A percentile compares a stretch with the other conserved stretches of the same genome.
These are phyloP conservation scores for Pyrenopolyporus hunteri DNA, from an alignment of 495 filamentous ascomycete genomes.

Conservation along the genomic window DNA sequence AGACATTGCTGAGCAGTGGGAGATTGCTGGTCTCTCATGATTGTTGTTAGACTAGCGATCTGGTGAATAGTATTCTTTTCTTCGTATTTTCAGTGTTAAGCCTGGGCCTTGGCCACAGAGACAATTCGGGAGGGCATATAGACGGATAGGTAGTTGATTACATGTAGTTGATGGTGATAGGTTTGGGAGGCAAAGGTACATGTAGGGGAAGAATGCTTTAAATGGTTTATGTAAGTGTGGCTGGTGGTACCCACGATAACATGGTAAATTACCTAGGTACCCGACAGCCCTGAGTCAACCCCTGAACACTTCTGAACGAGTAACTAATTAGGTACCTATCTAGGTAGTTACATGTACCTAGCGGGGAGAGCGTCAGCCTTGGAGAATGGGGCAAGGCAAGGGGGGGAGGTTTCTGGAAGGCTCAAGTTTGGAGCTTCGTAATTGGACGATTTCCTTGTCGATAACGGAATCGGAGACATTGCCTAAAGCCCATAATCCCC, in stretches of 20 bases:
- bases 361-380: background rate
- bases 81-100: too few relatives aligned
- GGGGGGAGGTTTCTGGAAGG: slow-evolving; percentile 15
- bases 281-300: too few relatives aligned
- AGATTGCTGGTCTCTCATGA: slow-evolving; percentile 17
- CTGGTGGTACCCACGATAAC: too few relatives aligned
- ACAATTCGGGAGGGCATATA: too few relatives aligned
- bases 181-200: too few relatives aligned
- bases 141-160: too few relatives aligned
- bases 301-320: too few relatives aligned
- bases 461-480: slow-evolving; percentile 12
- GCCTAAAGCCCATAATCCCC: slow-evolving; percentile 1
- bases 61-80: background rate
- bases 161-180: too few relatives aligned
- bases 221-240: too few relatives aligned
- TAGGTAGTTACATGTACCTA: background rate
- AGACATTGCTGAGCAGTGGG: slow-evolving; percentile 49
- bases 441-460: slow-evolving; percentile 10
- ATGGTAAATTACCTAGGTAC: too few relatives aligned
- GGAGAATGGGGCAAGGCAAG: background rate
- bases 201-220: too few relatives aligned
- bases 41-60: slow-evolving; percentile 1
- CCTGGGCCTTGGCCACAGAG: background rate
- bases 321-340: too few relatives aligned
- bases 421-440: slow-evolving; percentile 4